These are phyloP conservation scores for Cryptococcus sp. DNA, from an alignment of 1,284 basidiomycete species.

Conservation along the genomic window DNA sequence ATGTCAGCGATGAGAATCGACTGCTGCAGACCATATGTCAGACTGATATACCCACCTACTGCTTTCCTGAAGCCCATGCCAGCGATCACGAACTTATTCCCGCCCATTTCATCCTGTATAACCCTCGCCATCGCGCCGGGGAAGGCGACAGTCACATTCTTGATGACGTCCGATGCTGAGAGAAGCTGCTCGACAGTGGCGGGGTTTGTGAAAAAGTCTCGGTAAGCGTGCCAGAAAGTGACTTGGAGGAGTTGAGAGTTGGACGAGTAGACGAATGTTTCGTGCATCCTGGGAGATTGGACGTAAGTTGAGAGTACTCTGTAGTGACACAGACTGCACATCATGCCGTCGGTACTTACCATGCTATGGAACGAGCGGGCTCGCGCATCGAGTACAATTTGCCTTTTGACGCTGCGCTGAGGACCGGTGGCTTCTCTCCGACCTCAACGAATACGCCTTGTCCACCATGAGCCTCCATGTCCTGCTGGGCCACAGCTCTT, in stretches of 20 bases:
- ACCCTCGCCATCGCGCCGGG: slow-evolving; percentile 45
- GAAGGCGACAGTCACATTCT: slow-evolving; percentile 50
- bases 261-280: slow-evolving; percentile 48
- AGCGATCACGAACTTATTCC: slow-evolving; percentile 49
- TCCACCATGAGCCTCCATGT: slow-evolving; percentile 33
- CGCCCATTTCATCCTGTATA: slow-evolving; percentile 37
- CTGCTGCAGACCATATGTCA: not conserved
- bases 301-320: not conserved
- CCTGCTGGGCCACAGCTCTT: slow-evolving; percentile 34
- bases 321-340: not conserved
- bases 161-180: slow-evolving; percentile 51
- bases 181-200: slow-evolving; percentile 41
- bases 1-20: not conserved
- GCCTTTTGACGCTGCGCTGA: slow-evolving; percentile 26
- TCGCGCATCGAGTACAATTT: slow-evolving; percentile 44
- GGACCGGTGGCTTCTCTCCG: slow-evolving; percentile 34
- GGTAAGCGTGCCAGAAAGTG: slow-evolving; percentile 52
- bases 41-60: slow-evolving; percentile 25
- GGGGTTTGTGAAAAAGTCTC: slow-evolving; percentile 45
- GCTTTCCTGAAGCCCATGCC: slow-evolving; percentile 47
- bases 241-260: slow-evolving; percentile 47
- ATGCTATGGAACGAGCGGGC: slow-evolving; percentile 42
- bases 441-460: slow-evolving; percentile 30
- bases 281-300: slow-evolving; percentile 46
- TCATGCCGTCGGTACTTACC: slow-evolving; percentile 30